Evolutionary conservation across 306 rosid species (phyloP).

Genomic region (Casuarina glauca): DNA sequence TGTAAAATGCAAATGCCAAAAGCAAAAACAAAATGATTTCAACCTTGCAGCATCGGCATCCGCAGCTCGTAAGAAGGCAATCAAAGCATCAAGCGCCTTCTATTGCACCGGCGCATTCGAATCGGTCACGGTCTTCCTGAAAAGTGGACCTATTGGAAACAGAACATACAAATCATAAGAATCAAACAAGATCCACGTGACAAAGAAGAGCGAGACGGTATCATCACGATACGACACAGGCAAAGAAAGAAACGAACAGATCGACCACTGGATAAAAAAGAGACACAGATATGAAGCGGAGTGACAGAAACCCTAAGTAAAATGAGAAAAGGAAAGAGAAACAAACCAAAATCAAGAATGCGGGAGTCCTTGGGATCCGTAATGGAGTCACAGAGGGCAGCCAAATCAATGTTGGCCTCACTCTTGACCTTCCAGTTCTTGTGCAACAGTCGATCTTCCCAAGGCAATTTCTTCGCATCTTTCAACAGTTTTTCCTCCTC

Average conservation of each 20-base stretch:
- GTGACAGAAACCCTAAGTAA: conserved; percentile 42
- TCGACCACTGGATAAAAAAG: conserved; percentile 30
- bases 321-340: neutral
- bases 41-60: conserved; percentile 97
- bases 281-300: conserved; percentile 24
- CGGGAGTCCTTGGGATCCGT: conserved; percentile 96
- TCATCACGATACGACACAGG: conserved; percentile 2
- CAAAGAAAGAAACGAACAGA: conserved; percentile 26
- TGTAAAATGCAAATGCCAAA: neutral
- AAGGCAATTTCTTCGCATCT: conserved; percentile 97
- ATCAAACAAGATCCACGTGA: conserved; percentile 33
- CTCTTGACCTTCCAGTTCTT: conserved; percentile 99
- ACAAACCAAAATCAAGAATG: conserved; percentile 88
- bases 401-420: conserved; percentile 92
- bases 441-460: conserved; percentile 95
- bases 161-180: neutral
- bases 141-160: conserved; percentile 58
- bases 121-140: conserved; percentile 86
- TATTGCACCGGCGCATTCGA: conserved; percentile 98
- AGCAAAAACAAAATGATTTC: neutral
- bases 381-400: conserved; percentile 86
- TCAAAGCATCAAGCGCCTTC: conserved; percentile 93
- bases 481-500: conserved; percentile 94
- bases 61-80: conserved; percentile 88
- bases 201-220: conserved; percentile 33